A percentile compares a stretch with the other conserved stretches of the same genome.
Evolutionary conservation across 805 yeast genomes (phyloP).

Genomic region (Hanseniaspora meyeri): DNA sequence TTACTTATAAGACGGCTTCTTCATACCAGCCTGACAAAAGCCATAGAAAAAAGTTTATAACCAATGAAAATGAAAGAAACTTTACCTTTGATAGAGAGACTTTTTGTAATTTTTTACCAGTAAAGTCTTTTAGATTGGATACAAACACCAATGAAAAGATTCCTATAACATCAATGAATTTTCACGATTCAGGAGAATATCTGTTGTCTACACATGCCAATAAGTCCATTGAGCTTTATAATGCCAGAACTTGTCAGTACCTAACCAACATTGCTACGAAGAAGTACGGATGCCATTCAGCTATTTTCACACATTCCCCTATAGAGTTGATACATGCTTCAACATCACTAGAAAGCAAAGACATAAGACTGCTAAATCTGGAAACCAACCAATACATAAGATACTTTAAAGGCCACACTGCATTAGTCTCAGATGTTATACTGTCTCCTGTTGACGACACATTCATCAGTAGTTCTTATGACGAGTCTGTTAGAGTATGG

Average conservation of each 20-base stretch:
- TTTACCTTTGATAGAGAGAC: conserved; percentile 12
- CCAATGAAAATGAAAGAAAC: conserved; percentile 8
- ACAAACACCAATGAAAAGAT: conserved; percentile 32
- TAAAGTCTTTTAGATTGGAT: conserved; percentile 42
- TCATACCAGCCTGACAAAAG: conserved; percentile 2
- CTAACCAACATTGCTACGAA: conserved; percentile 62
- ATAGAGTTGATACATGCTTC: conserved; percentile 71
- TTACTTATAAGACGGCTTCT: not conserved
- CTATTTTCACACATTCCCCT: conserved; percentile 66
- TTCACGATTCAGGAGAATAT: conserved; percentile 72
- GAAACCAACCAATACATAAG: conserved; percentile 69
- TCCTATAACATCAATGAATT: conserved; percentile 58
- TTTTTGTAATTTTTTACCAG: conserved; percentile 27
- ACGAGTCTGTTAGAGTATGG: conserved; percentile 77
- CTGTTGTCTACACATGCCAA: conserved; percentile 67
- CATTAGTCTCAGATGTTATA: conserved; percentile 58
- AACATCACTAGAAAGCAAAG: conserved; percentile 57
- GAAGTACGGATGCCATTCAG: conserved; percentile 85
- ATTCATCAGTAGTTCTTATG: conserved; percentile 57
- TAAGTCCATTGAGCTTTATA: conserved; percentile 74
- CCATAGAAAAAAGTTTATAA: not conserved
- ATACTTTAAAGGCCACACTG: conserved; percentile 80
- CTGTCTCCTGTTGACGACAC: conserved; percentile 58
- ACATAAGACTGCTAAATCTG: conserved; percentile 62
- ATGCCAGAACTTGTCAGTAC: conserved; percentile 56